Base-by-base conservation (phyloP, 1,139 yeast genomes). In the Diutina sp. region DNA sequence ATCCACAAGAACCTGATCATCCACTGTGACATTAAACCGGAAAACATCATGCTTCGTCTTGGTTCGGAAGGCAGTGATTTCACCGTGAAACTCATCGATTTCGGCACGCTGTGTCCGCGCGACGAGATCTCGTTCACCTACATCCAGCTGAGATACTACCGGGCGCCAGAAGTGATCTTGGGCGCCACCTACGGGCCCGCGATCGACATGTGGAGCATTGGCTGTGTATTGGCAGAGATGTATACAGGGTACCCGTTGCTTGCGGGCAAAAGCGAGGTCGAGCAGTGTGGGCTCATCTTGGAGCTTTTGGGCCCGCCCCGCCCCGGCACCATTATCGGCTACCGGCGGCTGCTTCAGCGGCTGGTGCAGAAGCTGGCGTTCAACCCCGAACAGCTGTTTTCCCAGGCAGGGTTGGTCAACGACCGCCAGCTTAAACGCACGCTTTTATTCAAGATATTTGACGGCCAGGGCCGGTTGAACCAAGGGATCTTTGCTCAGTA, bases 151-250 rank as follows among this genome's bases (percentile, higher is more conserved):
- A 64, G 89, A 52, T 84, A 78, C 62, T 84, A 84, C 63, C 67
- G 89, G 57, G 86, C 89, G 16, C 90, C 97, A 0, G 97, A 90
- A 66, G 90, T 90, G 4, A 73, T 87, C 48, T 65, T 89, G n/a
- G 97, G 96, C 1, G 84, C 90, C 58, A 77, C 82, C 41, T 90
- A 90, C 67, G 76, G 81, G 57, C 74, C 78, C 35, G 80, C 80
- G 62, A 87, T 88, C 57, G 96, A 88, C 66, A 79, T 87, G 60
- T 88, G 96, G 96, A 85, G 93, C 5, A 69, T 85, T 59, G 93
- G 87, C 0, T 80, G 91, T 58, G 80, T 88, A 50, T 67, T 85
- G 18, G 80, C 83, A 1, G 96, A 88, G 65, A 66, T 87, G 55
- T 77, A 75, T 57, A 76, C 82, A 0, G 96, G 95, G 0, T 66